phyloP scores from a whole-genome alignment of 257 asterid genomes.

The Ocimum tenuiflorum region DNA sequence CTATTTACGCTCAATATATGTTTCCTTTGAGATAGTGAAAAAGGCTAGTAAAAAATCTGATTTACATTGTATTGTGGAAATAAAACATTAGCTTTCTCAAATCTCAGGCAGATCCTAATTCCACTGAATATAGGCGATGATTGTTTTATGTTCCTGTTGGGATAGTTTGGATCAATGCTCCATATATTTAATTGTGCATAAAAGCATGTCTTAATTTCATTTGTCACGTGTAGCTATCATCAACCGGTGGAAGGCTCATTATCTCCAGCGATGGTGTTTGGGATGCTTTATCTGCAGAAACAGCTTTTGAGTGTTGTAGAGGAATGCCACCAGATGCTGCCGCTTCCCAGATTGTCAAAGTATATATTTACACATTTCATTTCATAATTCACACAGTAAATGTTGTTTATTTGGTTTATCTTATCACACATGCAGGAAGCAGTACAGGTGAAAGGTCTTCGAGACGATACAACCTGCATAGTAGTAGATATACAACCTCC shows the following conservation, averaged over 20 bases:
- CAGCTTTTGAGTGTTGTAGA: constrained; percentile 76
- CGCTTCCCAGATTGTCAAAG: constrained; percentile 88
- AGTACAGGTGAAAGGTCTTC: constrained; percentile 67
- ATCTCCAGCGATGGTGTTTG: constrained; percentile 98
- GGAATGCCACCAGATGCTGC: constrained; percentile 89
- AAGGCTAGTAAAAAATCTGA: too few relatives aligned
- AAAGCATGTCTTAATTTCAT: too few relatives aligned
- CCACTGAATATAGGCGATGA: too few relatives aligned
- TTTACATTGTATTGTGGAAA: too few relatives aligned
- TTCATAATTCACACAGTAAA: neutral
- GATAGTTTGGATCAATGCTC: too few relatives aligned
- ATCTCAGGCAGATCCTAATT: too few relatives aligned
- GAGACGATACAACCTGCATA: constrained; percentile 96
- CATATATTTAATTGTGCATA: too few relatives aligned
- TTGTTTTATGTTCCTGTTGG: too few relatives aligned
- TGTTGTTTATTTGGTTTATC: constrained; percentile 6
- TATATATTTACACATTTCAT: constrained; percentile 14
- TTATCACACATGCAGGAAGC: constrained; percentile 60
- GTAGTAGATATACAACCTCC: constrained; percentile 77
- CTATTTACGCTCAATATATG: too few relatives aligned
- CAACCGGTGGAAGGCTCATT: constrained; percentile 87
- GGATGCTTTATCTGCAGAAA: constrained; percentile 90
- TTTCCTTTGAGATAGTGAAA: too few relatives aligned
- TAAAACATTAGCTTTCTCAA: too few relatives aligned
- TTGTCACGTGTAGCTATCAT: constrained; percentile 85